Base-by-base conservation (phyloP, 768 basidiomycete genomes). In the Termitomyces sp. region DNA sequence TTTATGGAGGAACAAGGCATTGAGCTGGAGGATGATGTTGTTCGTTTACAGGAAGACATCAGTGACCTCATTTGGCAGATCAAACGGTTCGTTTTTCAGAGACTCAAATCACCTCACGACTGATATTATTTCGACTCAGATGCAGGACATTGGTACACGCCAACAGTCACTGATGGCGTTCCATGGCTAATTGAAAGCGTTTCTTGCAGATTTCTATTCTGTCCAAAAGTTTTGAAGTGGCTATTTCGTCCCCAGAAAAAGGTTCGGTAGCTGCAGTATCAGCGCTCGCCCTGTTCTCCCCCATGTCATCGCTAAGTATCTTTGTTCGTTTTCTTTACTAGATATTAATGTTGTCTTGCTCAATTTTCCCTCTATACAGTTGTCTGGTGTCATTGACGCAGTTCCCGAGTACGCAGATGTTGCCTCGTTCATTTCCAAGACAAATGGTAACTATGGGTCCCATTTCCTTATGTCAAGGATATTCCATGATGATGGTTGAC, bases 1-100 rank as follows among this genome's bases (percentile, higher is more conserved):
- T 60, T 62, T 44, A 31, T 54, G 1, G 49, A 54, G 17, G 56
- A 55, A 32, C 59, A 62, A 42, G 35, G 45, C 9, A 57, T 55
- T 3, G 50, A 57, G 8, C 49, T 60, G 25, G 42, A 55, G 21
- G 45, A 25, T 4, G 44, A 57, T 3, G 48, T 60, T 8, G 19
- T 54, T 27, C 21, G n/a, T 7, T 32, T 60, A n/a, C 48, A 58
- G 27, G 59, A 53, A 23, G 56, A 53, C 16, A 60, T 60, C 16
- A 49, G 54, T 31, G 51, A 49, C 16, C 62, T 62, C 7, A 38
- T 42, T 17, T 43, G 54, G 40, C 50, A 58, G 31, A 51, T 60
- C 4, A 52, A 60, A 48, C 42, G 57, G 62, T 62, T 10, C 2
- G 56, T 58, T 35, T 21, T 25, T 29, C 14, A 5, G 25, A 3